phyloP scores from a whole-genome alignment of 148 eudicot species.

The Chenopodium album region DNA sequence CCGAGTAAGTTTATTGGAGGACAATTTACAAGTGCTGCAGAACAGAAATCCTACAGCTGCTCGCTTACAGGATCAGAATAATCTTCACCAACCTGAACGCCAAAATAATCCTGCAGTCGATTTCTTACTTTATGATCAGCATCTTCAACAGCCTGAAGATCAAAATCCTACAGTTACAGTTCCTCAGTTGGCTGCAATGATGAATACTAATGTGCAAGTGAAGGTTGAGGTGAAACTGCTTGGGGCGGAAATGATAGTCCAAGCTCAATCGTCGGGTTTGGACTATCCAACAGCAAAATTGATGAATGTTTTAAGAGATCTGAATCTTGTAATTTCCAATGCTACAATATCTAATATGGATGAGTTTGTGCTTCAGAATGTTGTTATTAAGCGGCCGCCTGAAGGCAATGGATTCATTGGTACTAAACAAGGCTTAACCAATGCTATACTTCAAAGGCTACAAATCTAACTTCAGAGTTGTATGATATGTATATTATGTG shows the following conservation, averaged over 20 bases:
- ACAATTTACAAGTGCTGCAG: background rate
- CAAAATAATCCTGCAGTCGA: background rate
- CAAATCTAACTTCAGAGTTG: background rate
- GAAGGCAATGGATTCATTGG: background rate
- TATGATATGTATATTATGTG: too few relatives aligned
- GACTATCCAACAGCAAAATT: slow-evolving; percentile 35
- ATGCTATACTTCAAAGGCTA: slow-evolving; percentile 26
- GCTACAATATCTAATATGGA: slow-evolving; percentile 37
- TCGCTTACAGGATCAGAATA: background rate
- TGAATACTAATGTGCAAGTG: background rate
- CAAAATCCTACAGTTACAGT: background rate
- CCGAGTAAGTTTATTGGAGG: slow-evolving; percentile 4
- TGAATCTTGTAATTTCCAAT: slow-evolving; percentile 31
- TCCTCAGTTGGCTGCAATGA: background rate
- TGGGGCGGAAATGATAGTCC: slow-evolving; percentile 36
- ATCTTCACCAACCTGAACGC: background rate
- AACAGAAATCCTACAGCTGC: background rate
- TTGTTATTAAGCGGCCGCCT: slow-evolving; percentile 24
- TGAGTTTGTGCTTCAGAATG: slow-evolving; percentile 40
- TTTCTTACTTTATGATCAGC: background rate
- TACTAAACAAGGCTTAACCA: slow-evolving; percentile 26
- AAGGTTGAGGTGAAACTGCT: slow-evolving; percentile 22
- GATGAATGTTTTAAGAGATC: slow-evolving; percentile 35
- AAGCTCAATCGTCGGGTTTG: slow-evolving; percentile 31
- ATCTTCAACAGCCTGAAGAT: background rate